Evolutionary conservation across 192 early-diverging fungal species (phyloP), one percentile per base, ranked within the genome.

Genomic region (Ambispora gerdemannii): DNA sequence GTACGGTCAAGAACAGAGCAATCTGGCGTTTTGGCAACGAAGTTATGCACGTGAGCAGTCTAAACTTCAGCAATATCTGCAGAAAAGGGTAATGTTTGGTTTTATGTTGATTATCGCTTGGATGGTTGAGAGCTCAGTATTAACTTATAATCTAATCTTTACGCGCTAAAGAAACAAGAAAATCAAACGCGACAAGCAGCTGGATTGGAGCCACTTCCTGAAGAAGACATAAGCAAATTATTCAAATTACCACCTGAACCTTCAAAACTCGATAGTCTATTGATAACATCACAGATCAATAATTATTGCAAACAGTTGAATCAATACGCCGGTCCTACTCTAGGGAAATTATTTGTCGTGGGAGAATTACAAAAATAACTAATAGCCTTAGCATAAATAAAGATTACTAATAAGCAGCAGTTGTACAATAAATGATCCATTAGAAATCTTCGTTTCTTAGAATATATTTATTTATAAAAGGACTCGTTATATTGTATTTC

Each of bases 1-100:
- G 28, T 89, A 96, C 62, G 88, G 88, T 53, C 92, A 93, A 78
- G 91, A 96, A 73, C 91, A 93, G 70, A 90, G 88, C 85, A 89
- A 92, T 74, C 95, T 93, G 85, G 89, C 92, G 72, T 92, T 92
- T 78, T 98, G 97, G 97, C 91, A 97, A 80, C 89, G 94, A 72
- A 89, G 85, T 63, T 82, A 91, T 75, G 88, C 90, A 68, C 90
- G 91, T 76, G 97, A 98, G 75, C 90, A 95, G 82, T 78, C 84
- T 69, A 89, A 88, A 78, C 78, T 89, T 68, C 75, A 83, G 83
- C 71, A 86, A 81, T 82, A 81, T 67, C 47, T 84, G 63, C 52
- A 77, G 56, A 84, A 81, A 76, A 81, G 85, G 74, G 85, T 86
- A 79, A 62, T 80, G 77, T 24, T 36, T 55, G 20, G 15, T 43